Evolutionary conservation across 2,329 filamentous ascomycete species (phyloP), one percentile per base, ranked within the genome.

Genomic region (Nemania diffusa): DNA sequence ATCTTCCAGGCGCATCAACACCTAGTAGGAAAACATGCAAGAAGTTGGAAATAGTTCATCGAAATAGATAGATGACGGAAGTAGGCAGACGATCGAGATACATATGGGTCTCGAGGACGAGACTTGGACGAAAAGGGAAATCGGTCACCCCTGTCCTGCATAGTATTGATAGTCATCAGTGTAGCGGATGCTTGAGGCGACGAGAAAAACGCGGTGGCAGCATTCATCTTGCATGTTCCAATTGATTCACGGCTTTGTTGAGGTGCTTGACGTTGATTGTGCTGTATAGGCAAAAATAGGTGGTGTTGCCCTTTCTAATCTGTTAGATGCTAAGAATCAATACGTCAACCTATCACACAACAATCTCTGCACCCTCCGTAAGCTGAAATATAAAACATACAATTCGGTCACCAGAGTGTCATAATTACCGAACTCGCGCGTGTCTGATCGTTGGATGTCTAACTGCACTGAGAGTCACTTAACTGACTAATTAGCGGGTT

Each of bases 91-190:
- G 62, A 57, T 68, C 13, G 34, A 44, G 15, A 44, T 53, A n/a
- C 32, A 53, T 24, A 42, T 44, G 62, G 62, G 63, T 55, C 53
- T 59, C 17, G 57, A 51, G 40, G 59, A 40, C 59, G 37, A 66
- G 7, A 66, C 62, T 68, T 66, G 29, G 65, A 65, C 62, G 50
- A 64, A 66, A 69, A 60, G 58, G 67, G 67, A 60, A 69, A 20
- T 66, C 22, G 67, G 63, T 69, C 34, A 69, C 22, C 67, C 67
- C 62, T 69, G 67, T 57, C 29, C 62, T 66, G 58, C 58, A 69
- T 68, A 53, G 34, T 60, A 51, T 57, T 27, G 59, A 57, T 46
- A 26, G 22, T 27, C 27, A 50, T 27, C 51, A 11, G 57, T 48
- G 20, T n/a, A 51, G 27, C 24, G 56, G 26, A 59, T 59, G 26